Evolutionary conservation across 1,284 basidiomycete species (phyloP), one percentile per base, ranked within the genome.

Genomic region (Ganoderma boninense): DNA sequence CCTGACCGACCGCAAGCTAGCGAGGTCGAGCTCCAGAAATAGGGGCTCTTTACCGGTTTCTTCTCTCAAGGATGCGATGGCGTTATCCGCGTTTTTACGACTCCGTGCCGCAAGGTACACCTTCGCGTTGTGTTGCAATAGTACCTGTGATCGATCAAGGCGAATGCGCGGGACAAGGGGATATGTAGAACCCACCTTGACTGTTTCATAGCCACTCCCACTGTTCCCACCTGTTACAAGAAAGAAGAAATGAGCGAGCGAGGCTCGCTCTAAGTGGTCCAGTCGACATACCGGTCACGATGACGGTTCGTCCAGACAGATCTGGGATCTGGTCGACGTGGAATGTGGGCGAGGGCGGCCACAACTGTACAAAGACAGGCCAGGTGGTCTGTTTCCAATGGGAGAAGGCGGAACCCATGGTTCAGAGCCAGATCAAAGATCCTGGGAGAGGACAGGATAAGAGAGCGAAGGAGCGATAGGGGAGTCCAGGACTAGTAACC

Each of bases 41-140:
- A 85, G 71, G 2, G 82, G 76, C n/a, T 84, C 80, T 43, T 81
- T 83, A 20, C 77, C 78, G 0, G 79, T 82, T 23, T 70, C 78
- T 16, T 78, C 59, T 73, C 32, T 32, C 71, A 89, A 80, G 46
- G 83, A 78, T 4, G 77, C 74, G 38, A 90, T 87, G 1, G 87
- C 86, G 0, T 77, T 77, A 14, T 81, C 68, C 0, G 85, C 85
- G 63, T 84, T 86, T 16, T 74, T 68, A 62, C 80, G 77, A 54
- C 76, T 81, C 0, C 89, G 81, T 2, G 83, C 79, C 1, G 84
- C 85, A 67, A 90, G 79, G 74, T 89, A 89, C 5, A 90, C 89
- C 61, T 82, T 87, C 0, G 87, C 87, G 59, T 85, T 83, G 60
- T 82, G 80, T 16, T 82, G 72, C 67, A 88, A 80, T 8, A 87